Percentiles rank a stretch among this genome's conserved stretches.
phyloP scores from a whole-genome alignment of 2,329 filamentous ascomycete genomes.

The Ophiostoma tasmaniense region DNA sequence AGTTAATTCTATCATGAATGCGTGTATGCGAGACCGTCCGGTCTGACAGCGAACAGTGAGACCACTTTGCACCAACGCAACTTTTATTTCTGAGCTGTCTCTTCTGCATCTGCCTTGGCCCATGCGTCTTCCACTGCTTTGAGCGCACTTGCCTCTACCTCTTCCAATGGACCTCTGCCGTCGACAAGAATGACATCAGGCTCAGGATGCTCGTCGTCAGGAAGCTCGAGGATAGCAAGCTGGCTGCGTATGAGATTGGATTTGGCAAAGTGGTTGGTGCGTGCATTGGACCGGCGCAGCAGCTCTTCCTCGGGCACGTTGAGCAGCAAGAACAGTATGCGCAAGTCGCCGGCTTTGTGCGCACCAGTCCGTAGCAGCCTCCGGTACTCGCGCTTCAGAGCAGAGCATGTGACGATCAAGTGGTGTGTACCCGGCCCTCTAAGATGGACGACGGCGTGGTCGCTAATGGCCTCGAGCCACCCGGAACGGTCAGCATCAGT shows the following conservation, averaged over 20 bases:
- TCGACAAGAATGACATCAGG: conserved; percentile 19
- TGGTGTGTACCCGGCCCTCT: conserved; percentile 37
- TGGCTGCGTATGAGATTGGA: conserved; percentile 66
- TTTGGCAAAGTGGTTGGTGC: conserved; percentile 68
- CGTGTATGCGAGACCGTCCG: background rate
- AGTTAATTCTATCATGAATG: background rate
- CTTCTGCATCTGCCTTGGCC: background rate
- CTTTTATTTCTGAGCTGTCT: background rate
- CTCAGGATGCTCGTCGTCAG: conserved; percentile 30
- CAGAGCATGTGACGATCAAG: conserved; percentile 71
- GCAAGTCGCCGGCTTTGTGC: conserved; percentile 45
- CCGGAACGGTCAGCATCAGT: conserved; percentile 71
- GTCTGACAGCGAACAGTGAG: background rate
- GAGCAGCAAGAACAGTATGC: conserved; percentile 65
- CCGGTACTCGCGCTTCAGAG: conserved; percentile 68
- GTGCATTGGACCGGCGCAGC: conserved; percentile 50
- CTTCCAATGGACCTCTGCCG: conserved; percentile 10
- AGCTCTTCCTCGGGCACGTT: conserved; percentile 55
- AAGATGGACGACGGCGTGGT: conserved; percentile 36
- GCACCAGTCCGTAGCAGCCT: conserved; percentile 55
- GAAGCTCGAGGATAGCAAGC: conserved; percentile 58
- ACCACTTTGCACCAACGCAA: background rate
- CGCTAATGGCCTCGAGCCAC: conserved; percentile 58
- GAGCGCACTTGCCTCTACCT: conserved; percentile 13
- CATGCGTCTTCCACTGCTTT: conserved; percentile 11